Conservation (phyloP, 768 basidiomycete genomes). For the Suillus spraguei region DNA sequence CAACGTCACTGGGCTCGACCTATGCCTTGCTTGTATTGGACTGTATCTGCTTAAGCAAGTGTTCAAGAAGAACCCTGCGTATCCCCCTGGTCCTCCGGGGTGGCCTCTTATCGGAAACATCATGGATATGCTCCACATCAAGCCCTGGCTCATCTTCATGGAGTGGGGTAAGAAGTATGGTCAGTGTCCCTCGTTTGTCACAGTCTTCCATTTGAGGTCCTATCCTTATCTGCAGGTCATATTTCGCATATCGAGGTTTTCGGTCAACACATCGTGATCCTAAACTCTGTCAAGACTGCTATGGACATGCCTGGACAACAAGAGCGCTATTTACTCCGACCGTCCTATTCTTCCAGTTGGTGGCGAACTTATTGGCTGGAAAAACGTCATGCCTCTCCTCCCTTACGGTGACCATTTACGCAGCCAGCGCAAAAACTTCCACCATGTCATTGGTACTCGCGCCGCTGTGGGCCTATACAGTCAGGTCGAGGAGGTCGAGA, state of each 20-base stretch:
- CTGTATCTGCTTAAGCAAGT: constrained; percentile 29
- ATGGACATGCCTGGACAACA: constrained; percentile 66
- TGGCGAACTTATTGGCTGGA: constrained; percentile 36
- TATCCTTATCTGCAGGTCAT: constrained; percentile 47
- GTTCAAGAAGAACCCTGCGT: constrained; percentile 21
- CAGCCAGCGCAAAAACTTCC: constrained; percentile 43
- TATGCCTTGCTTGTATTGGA: constrained; percentile 32
- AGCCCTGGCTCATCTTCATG: constrained; percentile 47
- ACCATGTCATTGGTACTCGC: constrained; percentile 44
- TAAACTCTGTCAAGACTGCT: constrained; percentile 54
- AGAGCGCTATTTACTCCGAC: constrained; percentile 66
- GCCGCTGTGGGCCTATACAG: constrained; percentile 37
- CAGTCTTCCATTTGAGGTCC: neutral
- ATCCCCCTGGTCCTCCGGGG: constrained; percentile 50
- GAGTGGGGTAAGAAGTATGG: constrained; percentile 51
- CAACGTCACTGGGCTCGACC: constrained; percentile 32
- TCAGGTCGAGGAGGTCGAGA: constrained; percentile 41
- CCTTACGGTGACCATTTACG: constrained; percentile 44
- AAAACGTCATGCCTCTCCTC: constrained; percentile 37
- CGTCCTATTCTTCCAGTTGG: constrained; percentile 51
- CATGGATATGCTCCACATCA: constrained; percentile 48
- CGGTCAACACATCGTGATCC: constrained; percentile 57
- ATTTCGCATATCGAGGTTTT: constrained; percentile 62
- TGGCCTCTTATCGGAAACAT: constrained; percentile 51
- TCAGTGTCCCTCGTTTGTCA: constrained; percentile 12